Evolutionary conservation across 2,329 filamentous ascomycete species (phyloP), one percentile per base, ranked within the genome.

Genomic region (Podosphaera leucotricha): DNA sequence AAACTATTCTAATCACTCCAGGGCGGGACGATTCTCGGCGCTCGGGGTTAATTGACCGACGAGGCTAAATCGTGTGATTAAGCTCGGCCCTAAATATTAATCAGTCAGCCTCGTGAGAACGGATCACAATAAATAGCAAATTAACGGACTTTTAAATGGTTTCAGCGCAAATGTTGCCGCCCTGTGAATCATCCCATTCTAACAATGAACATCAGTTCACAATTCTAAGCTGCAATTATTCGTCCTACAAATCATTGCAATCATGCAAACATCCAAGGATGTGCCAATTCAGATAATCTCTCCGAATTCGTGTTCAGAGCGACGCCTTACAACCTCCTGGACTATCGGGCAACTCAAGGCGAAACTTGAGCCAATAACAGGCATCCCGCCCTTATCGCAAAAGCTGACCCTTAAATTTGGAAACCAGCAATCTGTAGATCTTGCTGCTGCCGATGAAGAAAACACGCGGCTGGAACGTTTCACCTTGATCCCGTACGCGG

Each of bases 251-350:
- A 15, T 37, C 20, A 33, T 36, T n/a, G 55, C 55, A 51, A 54
- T 45, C 46, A 44, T 58, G 48, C 54, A 58, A 46, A 62, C 62
- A 58, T 74, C 80, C 65, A 71, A 75, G 44, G 83, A 90, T 60
- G 70, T 90, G 46, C 77, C 81, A 51, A 68, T 90, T 54, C 68
- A 77, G 50, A 72, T 90, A 56, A 71, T 71, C 48, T 87, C 81
- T 43, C 77, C 83, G 48, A 81, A 79, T 61, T 70, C 80, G 41
- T 73, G 77, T 41, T 86, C 84, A 43, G 90, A 98, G 64, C 80
- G 87, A 48, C 82, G 90, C 52, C 76, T 95, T 59, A 87, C 83
- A 21, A 87, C 87, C 13, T 79, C 86, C 52, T 98, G 90, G 90
- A 79, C 78, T 48, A 79, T 98, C 57, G 68, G 71, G 45, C 77